phyloP scores from a whole-genome alignment of 495 filamentous ascomycete genomes.

The Geoglossum glabrum region DNA sequence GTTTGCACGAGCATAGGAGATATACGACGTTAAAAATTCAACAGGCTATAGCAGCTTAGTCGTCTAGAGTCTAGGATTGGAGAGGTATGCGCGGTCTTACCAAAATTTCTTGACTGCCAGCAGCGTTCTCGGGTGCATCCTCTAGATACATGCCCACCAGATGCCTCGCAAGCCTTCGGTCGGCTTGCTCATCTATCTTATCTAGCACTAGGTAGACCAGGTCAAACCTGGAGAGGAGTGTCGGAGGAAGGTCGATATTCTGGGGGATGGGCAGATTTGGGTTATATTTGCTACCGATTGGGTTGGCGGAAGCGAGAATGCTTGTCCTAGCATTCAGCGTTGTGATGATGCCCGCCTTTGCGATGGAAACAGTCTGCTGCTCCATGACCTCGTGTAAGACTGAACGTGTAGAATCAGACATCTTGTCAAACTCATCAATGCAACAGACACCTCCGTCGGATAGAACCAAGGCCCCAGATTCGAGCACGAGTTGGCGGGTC shows the following conservation, averaged over 20 bases:
- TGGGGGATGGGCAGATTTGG: constrained; percentile 86
- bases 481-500: constrained; percentile 84
- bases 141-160: constrained; percentile 94
- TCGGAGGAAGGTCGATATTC: constrained; percentile 94
- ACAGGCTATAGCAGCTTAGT: constrained; percentile 37
- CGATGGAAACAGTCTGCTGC: constrained; percentile 95
- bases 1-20: constrained; percentile 84
- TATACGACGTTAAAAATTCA: constrained; percentile 90
- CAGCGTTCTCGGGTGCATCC: constrained; percentile 73
- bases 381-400: constrained; percentile 99
- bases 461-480: constrained; percentile 85
- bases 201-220: constrained; percentile 93
- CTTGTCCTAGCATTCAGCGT: constrained; percentile 88
- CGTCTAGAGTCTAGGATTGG: background rate
- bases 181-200: constrained; percentile 68
- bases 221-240: constrained; percentile 86
- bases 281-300: constrained; percentile 94
- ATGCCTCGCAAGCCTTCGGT: constrained; percentile 78
- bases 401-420: constrained; percentile 88
- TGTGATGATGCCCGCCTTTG: constrained; percentile 97
- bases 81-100: constrained; percentile 28
- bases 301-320: constrained; percentile 91
- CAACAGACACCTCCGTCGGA: constrained; percentile 96
- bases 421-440: constrained; percentile 99
- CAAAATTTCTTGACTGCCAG: constrained; percentile 45